Percentiles rank a stretch among this genome's conserved stretches.
Conservation (phyloP, 805 yeast genomes). For the Wickerhamiella shivajii region DNA sequence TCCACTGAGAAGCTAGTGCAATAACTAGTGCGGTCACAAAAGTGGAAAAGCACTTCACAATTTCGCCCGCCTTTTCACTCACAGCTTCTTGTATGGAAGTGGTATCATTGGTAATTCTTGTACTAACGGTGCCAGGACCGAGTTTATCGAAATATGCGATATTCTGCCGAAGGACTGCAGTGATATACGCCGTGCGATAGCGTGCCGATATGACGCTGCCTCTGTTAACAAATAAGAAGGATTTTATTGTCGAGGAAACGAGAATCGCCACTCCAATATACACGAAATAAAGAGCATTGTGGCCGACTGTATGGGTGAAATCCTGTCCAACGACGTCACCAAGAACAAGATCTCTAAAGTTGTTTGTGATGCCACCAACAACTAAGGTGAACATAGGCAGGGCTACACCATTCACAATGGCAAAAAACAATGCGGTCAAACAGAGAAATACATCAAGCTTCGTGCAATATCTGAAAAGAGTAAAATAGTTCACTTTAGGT, state of each 20-base stretch:
- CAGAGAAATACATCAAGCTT: slow-evolving; percentile 19
- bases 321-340: slow-evolving; percentile 16
- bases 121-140: slow-evolving; percentile 28
- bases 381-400: slow-evolving; percentile 26
- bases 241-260: slow-evolving; percentile 18
- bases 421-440: slow-evolving; percentile 16
- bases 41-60: slow-evolving; percentile 23
- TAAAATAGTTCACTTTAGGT: slow-evolving; percentile 10
- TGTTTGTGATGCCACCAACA: slow-evolving; percentile 25
- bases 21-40: slow-evolving; percentile 24
- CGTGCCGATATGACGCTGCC: slow-evolving; percentile 28
- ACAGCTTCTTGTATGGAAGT: slow-evolving; percentile 26
- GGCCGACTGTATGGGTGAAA: slow-evolving; percentile 23
- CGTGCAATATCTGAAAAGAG: slow-evolving; percentile 15
- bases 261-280: slow-evolving; percentile 24
- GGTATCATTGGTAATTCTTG: slow-evolving; percentile 27
- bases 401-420: slow-evolving; percentile 24
- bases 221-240: slow-evolving; percentile 23
- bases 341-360: slow-evolving; percentile 22
- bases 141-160: slow-evolving; percentile 27
- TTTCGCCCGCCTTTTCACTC: slow-evolving; percentile 24
- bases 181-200: slow-evolving; percentile 23
- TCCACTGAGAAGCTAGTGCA: slow-evolving; percentile 21
- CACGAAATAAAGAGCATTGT: slow-evolving; percentile 24
- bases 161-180: slow-evolving; percentile 24